phyloP scores from a whole-genome alignment of 2,329 filamentous ascomycete species.

The Hymenoscyphus fructigenus region DNA sequence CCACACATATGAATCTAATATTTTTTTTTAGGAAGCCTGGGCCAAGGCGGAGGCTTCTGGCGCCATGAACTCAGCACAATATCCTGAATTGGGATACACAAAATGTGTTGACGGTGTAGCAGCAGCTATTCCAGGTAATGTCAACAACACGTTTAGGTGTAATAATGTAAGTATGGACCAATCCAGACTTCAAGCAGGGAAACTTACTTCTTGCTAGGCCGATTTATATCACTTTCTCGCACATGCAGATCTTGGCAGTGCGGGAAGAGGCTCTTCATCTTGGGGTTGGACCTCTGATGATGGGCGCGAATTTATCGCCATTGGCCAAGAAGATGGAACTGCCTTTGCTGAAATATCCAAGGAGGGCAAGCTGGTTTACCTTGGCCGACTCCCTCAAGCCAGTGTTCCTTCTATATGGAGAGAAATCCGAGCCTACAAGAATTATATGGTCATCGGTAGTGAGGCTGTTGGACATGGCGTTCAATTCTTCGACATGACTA shows the following conservation, averaged over 20 bases:
- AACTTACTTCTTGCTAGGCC: conserved; percentile 35
- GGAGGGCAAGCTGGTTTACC: conserved; percentile 46
- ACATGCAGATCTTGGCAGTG: conserved; percentile 41
- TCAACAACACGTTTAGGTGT: conserved; percentile 49
- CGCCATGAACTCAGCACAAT: conserved; percentile 38
- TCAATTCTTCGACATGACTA: conserved; percentile 56
- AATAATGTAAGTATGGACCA: conserved; percentile 37
- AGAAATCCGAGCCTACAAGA: conserved; percentile 40
- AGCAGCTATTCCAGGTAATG: conserved; percentile 45
- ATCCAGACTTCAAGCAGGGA: neutral
- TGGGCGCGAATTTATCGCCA: conserved; percentile 47
- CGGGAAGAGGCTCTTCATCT: conserved; percentile 13
- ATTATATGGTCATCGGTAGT: conserved; percentile 42
- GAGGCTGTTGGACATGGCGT: conserved; percentile 48
- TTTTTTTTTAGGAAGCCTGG: conserved; percentile 18
- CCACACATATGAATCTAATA: neutral
- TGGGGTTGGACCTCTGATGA: conserved; percentile 48
- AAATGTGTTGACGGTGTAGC: conserved; percentile 45
- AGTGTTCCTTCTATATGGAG: conserved; percentile 38
- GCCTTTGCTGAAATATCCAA: conserved; percentile 49
- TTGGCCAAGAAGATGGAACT: conserved; percentile 9
- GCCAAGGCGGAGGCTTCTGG: conserved; percentile 39
- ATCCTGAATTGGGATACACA: conserved; percentile 41
- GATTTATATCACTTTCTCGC: conserved; percentile 57
- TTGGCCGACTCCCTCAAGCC: conserved; percentile 47